These are phyloP conservation scores for Capsicum baccatum DNA, from an alignment of 257 asterid genomes.

Conservation along the genomic window DNA sequence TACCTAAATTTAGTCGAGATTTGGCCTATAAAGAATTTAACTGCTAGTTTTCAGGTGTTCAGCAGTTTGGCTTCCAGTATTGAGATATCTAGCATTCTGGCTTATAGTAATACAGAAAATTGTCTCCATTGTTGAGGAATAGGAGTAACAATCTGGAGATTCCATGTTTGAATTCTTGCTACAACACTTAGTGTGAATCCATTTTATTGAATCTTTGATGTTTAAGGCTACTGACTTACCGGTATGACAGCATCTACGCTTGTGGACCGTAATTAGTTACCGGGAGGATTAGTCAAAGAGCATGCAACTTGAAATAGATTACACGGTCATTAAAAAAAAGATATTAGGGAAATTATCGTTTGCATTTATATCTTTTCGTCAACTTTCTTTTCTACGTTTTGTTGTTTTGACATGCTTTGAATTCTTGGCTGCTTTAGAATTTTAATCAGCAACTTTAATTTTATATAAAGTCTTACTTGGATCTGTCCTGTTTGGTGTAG, in stretches of 20 bases:
- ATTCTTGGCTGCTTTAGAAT: background rate
- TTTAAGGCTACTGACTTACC: background rate
- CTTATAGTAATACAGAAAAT: background rate
- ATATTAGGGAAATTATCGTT: background rate
- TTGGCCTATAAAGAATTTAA: background rate
- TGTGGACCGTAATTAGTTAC: background rate
- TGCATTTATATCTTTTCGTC: background rate
- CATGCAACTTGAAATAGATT: background rate
- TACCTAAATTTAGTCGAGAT: background rate
- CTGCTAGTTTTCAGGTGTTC: background rate
- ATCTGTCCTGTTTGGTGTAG: constrained; percentile 48
- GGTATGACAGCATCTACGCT: background rate
- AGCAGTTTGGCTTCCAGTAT: background rate
- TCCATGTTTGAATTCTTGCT: background rate
- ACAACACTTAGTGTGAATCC: background rate
- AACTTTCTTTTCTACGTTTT: background rate
- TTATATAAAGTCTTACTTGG: background rate
- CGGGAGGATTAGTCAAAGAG: background rate
- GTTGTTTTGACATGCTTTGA: constrained; percentile 8
- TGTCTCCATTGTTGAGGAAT: constrained; percentile 9
- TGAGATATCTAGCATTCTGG: background rate
- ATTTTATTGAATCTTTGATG: background rate
- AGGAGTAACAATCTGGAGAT: background rate
- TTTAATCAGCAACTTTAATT: background rate
- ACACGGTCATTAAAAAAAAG: background rate